Base-by-base conservation (phyloP, 2,329 filamentous ascomycete genomes). In the Orbilia ellipsospora region DNA sequence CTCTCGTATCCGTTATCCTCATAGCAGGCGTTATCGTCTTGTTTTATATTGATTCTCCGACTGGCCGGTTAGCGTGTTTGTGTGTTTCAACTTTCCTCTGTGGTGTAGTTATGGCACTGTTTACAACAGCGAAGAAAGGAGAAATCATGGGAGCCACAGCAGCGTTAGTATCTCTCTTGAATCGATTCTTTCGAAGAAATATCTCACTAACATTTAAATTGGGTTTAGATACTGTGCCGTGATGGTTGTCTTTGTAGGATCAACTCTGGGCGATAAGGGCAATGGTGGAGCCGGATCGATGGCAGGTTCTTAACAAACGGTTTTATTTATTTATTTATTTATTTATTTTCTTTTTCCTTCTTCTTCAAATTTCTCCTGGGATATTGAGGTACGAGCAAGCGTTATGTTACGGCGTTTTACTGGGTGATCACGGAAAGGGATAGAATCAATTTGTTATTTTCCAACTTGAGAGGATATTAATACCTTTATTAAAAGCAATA, bases 141-240 rank as follows among this genome's bases (percentile, higher is more conserved):
- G 73, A 76, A 50, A 70, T 76, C 18, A 70, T 76, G 66, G 73
- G 73, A 50, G 73, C 51, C 15, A 70, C 66, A n/a, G 73, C 73
- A 51, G 73, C 73, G 70, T 74, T 63, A 68, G 70, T 68, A 10
- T 55, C 42, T 36, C 10, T 10, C 31, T 10, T 36, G 31, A 7
- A 48, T 48, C 13, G 13, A n/a, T 48, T 48, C 7, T 20, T 63
- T 44, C 7, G 12, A 40, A 40, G 28, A 42, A 3, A 3, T 5
- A 36, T 6, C 31, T 36, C 0, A 13, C 60, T 73, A 50, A 66
- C n/a, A 23, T 15, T 15, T 8, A 13, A 42, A n/a, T 18, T 44
- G 20, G 20, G 16, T 48, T 5, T 68, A 74, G 70, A 3, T 76
- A 76, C 28, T 76, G 73, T 26, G 73, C 73, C 20, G 73, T 76